phyloP scores from a whole-genome alignment of 345 rosid species.

The Turritis glabra region DNA sequence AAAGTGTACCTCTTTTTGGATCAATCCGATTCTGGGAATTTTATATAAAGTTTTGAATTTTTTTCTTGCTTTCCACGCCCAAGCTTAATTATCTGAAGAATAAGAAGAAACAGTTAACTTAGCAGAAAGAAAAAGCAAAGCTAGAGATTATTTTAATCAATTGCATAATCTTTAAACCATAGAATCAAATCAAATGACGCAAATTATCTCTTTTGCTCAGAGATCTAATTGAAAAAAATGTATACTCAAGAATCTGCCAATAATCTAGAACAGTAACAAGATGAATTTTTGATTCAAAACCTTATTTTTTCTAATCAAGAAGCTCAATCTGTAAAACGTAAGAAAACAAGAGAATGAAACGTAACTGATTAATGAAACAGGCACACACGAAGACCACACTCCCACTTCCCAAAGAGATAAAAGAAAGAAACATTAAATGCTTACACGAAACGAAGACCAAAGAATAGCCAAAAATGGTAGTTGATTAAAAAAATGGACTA shows the following conservation, averaged over 20 bases:
- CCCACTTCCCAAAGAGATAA: slow-evolving; percentile 35
- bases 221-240: slow-evolving; percentile 12
- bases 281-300: background rate
- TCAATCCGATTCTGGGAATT: slow-evolving; percentile 32
- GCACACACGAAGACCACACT: slow-evolving; percentile 22
- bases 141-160: slow-evolving; percentile 27
- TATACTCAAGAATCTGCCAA: slow-evolving; percentile 23
- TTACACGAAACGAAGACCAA: slow-evolving; percentile 34
- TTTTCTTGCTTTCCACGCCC: slow-evolving; percentile 26
- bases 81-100: slow-evolving; percentile 5
- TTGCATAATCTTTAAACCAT: slow-evolving; percentile 24
- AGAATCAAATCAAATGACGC: slow-evolving; percentile 37
- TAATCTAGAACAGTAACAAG: slow-evolving; percentile 13
- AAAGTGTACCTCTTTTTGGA: slow-evolving; percentile 29
- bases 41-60: background rate
- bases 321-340: background rate
- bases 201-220: slow-evolving; percentile 18
- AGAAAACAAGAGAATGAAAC: slow-evolving; percentile 12
- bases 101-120: slow-evolving; percentile 6
- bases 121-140: slow-evolving; percentile 18
- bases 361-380: slow-evolving; percentile 1
- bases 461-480: background rate
- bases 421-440: slow-evolving; percentile 28
- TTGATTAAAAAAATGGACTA: background rate
- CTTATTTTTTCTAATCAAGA: background rate